Evolutionary conservation across 148 eudicot genomes (phyloP).

Genomic region (Linanthus parryae): DNA sequence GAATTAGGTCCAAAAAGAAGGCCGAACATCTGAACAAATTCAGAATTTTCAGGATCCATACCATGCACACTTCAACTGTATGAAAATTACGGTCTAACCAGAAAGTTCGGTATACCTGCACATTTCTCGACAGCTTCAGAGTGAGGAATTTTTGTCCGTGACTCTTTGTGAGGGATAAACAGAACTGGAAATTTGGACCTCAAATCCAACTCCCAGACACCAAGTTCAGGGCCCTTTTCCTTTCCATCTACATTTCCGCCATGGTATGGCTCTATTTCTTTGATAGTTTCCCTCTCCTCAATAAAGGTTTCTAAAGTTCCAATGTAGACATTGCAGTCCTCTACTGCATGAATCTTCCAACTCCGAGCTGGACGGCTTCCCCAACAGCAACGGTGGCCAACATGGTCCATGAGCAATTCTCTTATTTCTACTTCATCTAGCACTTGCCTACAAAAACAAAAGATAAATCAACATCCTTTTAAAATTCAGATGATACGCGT

Average conservation of each 20-base stretch:
- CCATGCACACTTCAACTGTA: not conserved
- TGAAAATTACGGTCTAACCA: conserved; percentile 7
- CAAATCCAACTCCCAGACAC: conserved; percentile 94
- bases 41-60: too few species aligned
- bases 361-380: conserved; percentile 96
- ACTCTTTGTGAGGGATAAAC: conserved; percentile 66
- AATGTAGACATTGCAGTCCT: conserved; percentile 96
- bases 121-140: conserved; percentile 85
- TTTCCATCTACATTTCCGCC: conserved; percentile 59
- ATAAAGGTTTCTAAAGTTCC: conserved; percentile 87
- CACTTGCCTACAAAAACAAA: conserved; percentile 44
- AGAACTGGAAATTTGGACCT: conserved; percentile 80
- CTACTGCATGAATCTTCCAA: conserved; percentile 79
- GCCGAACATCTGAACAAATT: too few species aligned
- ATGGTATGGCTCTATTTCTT: conserved; percentile 50
- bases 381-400: conserved; percentile 98
- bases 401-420: conserved; percentile 87
- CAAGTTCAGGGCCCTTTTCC: conserved; percentile 64
- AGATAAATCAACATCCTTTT: not conserved
- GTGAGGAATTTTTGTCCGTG: conserved; percentile 64
- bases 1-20: too few species aligned
- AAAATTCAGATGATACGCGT: not conserved
- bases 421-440: conserved; percentile 91
- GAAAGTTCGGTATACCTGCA: conserved; percentile 74
- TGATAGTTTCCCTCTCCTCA: conserved; percentile 76